Evolutionary conservation across 1,284 basidiomycete species (phyloP).

Genomic region (Phlebopus sp.): DNA sequence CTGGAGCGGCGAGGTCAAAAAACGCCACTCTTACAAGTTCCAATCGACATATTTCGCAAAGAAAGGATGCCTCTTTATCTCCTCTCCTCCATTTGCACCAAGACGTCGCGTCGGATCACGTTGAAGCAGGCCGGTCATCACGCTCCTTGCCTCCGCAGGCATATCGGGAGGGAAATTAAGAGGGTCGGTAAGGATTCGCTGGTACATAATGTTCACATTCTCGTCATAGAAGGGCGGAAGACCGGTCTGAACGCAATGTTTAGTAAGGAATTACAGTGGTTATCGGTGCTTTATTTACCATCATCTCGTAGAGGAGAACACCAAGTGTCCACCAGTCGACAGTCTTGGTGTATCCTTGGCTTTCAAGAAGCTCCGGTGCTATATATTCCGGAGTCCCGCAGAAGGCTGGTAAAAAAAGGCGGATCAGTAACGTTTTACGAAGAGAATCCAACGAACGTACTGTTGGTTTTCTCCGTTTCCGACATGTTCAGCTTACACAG

Average conservation of each 20-base stretch:
- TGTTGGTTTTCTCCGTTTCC: constrained; percentile 96
- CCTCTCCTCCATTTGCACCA: constrained; percentile 90
- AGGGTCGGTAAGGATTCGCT: constrained; percentile 93
- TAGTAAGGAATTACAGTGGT: background rate
- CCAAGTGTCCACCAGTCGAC: constrained; percentile 99
- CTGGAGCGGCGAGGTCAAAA: background rate
- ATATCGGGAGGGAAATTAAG: constrained; percentile 93
- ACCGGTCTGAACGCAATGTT: constrained; percentile 61
- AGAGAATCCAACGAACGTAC: constrained; percentile 43
- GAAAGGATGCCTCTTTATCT: constrained; percentile 96
- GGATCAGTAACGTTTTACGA: constrained; percentile 5
- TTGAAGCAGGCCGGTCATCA: constrained; percentile 87
- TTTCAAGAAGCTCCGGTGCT: constrained; percentile 92
- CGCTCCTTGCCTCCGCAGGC: constrained; percentile 81
- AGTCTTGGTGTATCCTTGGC: constrained; percentile 97
- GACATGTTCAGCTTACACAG: constrained; percentile 99
- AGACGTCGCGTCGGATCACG: constrained; percentile 86
- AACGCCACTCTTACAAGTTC: constrained; percentile 48
- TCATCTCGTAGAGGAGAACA: constrained; percentile 98
- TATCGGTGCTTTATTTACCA: constrained; percentile 45
- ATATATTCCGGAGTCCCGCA: constrained; percentile 99
- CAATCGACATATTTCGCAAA: constrained; percentile 95
- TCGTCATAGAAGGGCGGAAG: constrained; percentile 99
- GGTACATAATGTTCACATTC: constrained; percentile 98
- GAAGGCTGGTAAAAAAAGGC: constrained; percentile 64